These are phyloP conservation scores for Samsoniella hepiali DNA, from an alignment of 2,329 filamentous ascomycete species.

Conservation along the genomic window DNA sequence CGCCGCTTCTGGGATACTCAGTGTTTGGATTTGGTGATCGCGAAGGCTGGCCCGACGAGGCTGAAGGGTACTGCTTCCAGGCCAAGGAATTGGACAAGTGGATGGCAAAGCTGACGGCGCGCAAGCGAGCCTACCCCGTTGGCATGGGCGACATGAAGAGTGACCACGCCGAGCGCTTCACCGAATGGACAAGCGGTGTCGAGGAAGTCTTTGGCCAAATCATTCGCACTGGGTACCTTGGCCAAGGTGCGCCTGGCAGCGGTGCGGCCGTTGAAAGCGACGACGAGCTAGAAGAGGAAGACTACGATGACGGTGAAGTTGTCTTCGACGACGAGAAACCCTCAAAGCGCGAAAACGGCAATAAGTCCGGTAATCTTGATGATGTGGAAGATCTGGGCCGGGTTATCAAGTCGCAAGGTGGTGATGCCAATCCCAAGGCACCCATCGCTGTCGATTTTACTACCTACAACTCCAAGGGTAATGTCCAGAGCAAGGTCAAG, in stretches of 20 bases:
- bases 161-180: constrained; percentile 63
- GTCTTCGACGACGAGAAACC: constrained; percentile 42
- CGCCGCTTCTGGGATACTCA: constrained; percentile 75
- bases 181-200: constrained; percentile 76
- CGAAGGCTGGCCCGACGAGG: constrained; percentile 87
- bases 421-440: constrained; percentile 34
- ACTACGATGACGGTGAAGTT: constrained; percentile 54
- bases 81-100: constrained; percentile 88
- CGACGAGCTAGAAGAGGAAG: constrained; percentile 63
- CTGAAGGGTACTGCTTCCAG: constrained; percentile 89
- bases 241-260: constrained; percentile 69
- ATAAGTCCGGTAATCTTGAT: constrained; percentile 49
- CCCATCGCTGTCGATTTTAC: constrained; percentile 85
- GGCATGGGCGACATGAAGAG: constrained; percentile 82
- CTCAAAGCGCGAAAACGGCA: constrained; percentile 42
- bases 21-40: constrained; percentile 93
- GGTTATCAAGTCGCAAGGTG: constrained; percentile 52
- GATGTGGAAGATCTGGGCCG: constrained; percentile 83
- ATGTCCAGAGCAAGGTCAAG: constrained; percentile 55
- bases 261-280: constrained; percentile 84
- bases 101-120: constrained; percentile 91
- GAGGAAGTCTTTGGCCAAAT: constrained; percentile 65
- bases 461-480: constrained; percentile 53
- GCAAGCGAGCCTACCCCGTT: constrained; percentile 83
- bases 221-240: constrained; percentile 56